Conservation (phyloP, 2,329 filamentous ascomycete genomes). For the Nemania abortiva region DNA sequence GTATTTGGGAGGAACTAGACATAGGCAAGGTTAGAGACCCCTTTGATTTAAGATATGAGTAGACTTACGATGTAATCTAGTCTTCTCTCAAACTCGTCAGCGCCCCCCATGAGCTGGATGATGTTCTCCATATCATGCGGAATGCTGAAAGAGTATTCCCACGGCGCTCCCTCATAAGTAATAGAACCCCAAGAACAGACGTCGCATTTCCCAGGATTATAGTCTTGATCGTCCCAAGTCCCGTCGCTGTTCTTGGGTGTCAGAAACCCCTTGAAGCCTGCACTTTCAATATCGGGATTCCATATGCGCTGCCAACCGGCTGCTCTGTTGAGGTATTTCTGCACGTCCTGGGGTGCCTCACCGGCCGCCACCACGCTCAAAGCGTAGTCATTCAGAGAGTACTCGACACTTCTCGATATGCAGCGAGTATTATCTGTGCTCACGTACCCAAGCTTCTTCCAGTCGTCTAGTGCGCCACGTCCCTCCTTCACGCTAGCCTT, state of each 20-base stretch:
- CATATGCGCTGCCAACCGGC: conserved; percentile 72
- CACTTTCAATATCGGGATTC: conserved; percentile 61
- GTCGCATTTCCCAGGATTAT: conserved; percentile 64
- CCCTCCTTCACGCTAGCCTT: conserved; percentile 68
- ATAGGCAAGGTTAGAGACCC: background rate
- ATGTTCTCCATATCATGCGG: conserved; percentile 69
- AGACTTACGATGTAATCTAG: conserved; percentile 49
- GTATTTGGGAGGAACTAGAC: conserved; percentile 33
- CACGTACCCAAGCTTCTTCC: conserved; percentile 68
- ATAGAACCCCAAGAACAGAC: conserved; percentile 62
- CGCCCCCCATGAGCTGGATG: conserved; percentile 65
- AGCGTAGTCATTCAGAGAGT: conserved; percentile 69
- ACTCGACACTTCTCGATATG: conserved; percentile 68
- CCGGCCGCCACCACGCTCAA: conserved; percentile 66
- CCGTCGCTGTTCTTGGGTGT: conserved; percentile 65
- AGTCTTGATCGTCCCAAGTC: conserved; percentile 51
- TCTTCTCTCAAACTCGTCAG: conserved; percentile 62
- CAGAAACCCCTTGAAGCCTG: conserved; percentile 67
- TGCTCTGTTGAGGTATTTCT: conserved; percentile 65
- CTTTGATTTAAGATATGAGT: background rate
- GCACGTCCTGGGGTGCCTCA: conserved; percentile 62
- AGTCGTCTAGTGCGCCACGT: conserved; percentile 69
- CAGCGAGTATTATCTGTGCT: conserved; percentile 64
- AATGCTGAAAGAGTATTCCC: conserved; percentile 63
- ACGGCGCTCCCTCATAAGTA: conserved; percentile 62